Evolutionary conservation across 208 protist species (phyloP).

Genomic region (Crithidia brevicula): DNA sequence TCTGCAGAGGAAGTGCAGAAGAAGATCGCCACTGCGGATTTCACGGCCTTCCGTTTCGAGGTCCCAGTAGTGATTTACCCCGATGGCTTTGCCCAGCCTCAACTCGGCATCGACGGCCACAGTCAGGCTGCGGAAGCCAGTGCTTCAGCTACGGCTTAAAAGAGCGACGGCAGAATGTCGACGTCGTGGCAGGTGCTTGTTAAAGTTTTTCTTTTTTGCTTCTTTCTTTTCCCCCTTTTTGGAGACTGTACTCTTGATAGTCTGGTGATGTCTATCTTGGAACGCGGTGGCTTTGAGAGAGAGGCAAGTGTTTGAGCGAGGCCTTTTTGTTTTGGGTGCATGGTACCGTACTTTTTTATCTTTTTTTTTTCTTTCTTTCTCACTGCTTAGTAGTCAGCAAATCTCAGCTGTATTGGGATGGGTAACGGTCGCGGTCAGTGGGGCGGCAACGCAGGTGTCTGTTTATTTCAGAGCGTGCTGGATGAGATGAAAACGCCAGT

Average conservation of each 20-base stretch:
- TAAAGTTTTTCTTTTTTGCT: not conserved
- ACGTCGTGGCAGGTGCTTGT: too few relatives aligned
- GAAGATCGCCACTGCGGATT: slow-evolving; percentile 48
- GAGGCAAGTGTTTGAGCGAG: not conserved
- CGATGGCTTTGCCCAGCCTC: slow-evolving; percentile 57
- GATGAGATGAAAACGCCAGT: not conserved
- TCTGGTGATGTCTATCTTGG: too few relatives aligned
- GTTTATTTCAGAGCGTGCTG: not conserved
- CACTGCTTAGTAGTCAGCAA: slow-evolving; percentile 22
- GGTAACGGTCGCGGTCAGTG: too few relatives aligned
- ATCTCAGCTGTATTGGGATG: not conserved
- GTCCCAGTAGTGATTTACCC: slow-evolving; percentile 87
- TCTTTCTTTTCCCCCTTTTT: too few relatives aligned
- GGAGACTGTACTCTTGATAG: too few relatives aligned
- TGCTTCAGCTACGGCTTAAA: slow-evolving; percentile 10
- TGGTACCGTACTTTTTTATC: not conserved
- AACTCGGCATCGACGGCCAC: slow-evolving; percentile 64
- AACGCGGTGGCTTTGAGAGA: not conserved
- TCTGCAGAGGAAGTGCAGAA: slow-evolving; percentile 62
- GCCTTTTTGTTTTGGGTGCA: not conserved
- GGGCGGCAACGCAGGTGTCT: not conserved
- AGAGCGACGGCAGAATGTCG: too few relatives aligned
- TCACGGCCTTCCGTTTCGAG: slow-evolving; percentile 68
- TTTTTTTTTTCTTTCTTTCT: slow-evolving; percentile 29
- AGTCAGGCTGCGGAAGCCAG: not conserved